Conservation (phyloP, 169 alveolate species). For the Cryptosporidium felis region DNA sequence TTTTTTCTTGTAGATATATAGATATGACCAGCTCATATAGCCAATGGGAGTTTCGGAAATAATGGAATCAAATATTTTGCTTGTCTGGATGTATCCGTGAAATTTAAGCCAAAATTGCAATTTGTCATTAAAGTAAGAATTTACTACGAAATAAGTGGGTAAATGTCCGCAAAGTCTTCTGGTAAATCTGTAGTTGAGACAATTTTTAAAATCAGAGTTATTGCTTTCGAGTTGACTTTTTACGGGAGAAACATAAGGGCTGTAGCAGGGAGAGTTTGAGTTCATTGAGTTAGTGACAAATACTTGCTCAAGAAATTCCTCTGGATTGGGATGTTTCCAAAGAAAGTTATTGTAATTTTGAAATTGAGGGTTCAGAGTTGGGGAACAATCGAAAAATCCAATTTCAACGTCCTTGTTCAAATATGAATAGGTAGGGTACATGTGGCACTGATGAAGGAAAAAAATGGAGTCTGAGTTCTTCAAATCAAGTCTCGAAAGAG, state of each 20-base stretch:
- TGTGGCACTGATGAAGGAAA: constrained; percentile 73
- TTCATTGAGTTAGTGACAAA: background rate
- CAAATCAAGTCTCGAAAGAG: constrained; percentile 37
- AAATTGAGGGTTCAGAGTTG: constrained; percentile 25
- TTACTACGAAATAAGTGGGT: constrained; percentile 2
- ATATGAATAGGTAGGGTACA: constrained; percentile 74
- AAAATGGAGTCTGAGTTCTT: constrained; percentile 55
- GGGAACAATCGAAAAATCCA: constrained; percentile 75
- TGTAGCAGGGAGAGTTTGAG: background rate
- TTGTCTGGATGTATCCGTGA: background rate
- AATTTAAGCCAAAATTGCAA: background rate
- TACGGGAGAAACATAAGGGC: background rate
- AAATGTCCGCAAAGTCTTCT: background rate
- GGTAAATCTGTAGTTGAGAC: constrained; percentile 8
- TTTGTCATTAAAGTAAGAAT: background rate
- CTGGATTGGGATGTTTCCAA: background rate
- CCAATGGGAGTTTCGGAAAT: constrained; percentile 16
- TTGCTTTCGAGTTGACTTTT: background rate
- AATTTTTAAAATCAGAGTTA: background rate
- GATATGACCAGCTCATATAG: constrained; percentile 2
- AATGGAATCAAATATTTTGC: constrained; percentile 12
- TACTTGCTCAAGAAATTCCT: background rate
- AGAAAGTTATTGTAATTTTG: background rate
- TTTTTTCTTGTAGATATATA: background rate
- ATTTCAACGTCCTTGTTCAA: constrained; percentile 67